Evolutionary conservation across 495 filamentous ascomycete genomes (phyloP), one percentile per base, ranked within the genome.

Genomic region (Amorphotheca resinae): DNA sequence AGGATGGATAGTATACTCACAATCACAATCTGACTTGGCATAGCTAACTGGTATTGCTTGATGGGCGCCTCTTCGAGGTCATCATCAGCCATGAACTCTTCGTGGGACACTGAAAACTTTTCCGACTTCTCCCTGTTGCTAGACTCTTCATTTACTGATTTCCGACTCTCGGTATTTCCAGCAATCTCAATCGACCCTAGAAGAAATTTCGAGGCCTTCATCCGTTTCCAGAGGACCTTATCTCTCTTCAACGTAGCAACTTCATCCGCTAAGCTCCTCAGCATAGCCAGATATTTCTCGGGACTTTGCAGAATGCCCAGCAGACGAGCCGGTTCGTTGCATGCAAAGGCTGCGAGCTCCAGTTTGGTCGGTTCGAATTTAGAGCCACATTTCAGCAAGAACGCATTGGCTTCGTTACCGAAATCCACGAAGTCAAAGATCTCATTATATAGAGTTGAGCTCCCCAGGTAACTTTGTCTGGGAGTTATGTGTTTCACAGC

Each of bases 381-480:
- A 3, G 87, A 87, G 2, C 93, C 93, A 42, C 84, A 81, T 38
- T 80, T 79, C 51, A 87, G 68, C 4, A 99, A 66, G 54, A 99
- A 96, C 0, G 80, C 64, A 52, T 96, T 95, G 2, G 86, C 89
- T 53, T 88, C 76, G 39, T 70, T 59, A 2, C 87, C 87, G 62
- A 95, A 95, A 58, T 95, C 82, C 3, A 96, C 86, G 61, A 94
- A 99, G 57, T 95, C 87, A 49, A 96, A 94, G 14, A 99, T 87
- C 21, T 91, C 84, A 28, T 73, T 79, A 51, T 88, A 96, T 9
- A 72, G 73, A 16, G 77, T 65, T 44, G 79, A 79, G 18, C 70
- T 73, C 17, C 83, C 80, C 5, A 98, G 68, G 60, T 91, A 95
- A 53, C 81, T 87, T 23, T 73, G 61, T 20, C 63, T 68, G 1